Evolutionary conservation across 306 rosid genomes (phyloP).

Genomic region (Quercus bicolor): DNA sequence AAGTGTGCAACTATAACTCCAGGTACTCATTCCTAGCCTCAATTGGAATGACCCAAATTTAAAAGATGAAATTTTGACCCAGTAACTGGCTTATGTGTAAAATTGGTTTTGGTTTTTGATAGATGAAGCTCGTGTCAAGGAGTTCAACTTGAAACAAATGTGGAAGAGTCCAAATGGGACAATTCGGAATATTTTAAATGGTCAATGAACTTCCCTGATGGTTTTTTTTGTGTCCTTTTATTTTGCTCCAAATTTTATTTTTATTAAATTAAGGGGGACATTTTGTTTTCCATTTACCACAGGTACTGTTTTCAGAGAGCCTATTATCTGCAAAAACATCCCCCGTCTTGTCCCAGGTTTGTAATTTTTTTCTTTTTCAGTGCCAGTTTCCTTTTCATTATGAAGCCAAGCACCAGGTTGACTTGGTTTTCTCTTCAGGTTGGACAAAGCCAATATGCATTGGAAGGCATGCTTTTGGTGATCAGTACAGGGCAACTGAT

Average conservation of each 20-base stretch:
- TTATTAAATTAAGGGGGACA: not conserved
- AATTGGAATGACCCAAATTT: not conserved
- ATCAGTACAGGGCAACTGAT: slow-evolving; percentile 58
- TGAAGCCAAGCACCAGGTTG: slow-evolving; percentile 30
- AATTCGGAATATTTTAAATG: slow-evolving; percentile 93
- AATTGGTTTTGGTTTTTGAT: slow-evolving; percentile 36
- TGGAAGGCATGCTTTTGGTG: slow-evolving; percentile 68
- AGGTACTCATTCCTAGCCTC: slow-evolving; percentile 40
- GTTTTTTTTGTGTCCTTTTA: slow-evolving; percentile 3
- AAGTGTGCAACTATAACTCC: slow-evolving; percentile 99
- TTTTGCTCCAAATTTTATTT: not conserved
- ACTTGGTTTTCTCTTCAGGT: slow-evolving; percentile 34
- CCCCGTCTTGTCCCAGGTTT: slow-evolving; percentile 98
- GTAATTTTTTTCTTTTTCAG: not conserved
- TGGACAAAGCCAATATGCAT: slow-evolving; percentile 86
- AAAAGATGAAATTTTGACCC: not conserved
- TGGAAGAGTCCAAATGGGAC: slow-evolving; percentile 99
- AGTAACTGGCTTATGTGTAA: slow-evolving; percentile 20
- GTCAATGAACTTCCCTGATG: slow-evolving; percentile 34
- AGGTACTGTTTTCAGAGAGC: slow-evolving; percentile 99
- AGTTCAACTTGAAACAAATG: slow-evolving; percentile 81
- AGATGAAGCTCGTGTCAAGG: slow-evolving; percentile 95
- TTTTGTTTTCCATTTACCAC: slow-evolving; percentile 13
- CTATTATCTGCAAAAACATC: slow-evolving; percentile 87
- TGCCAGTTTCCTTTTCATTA: not conserved